Percentiles rank a stretch among this genome's conserved stretches.
phyloP scores from a whole-genome alignment of 257 asterid genomes.

The Solanum appendiculatum region DNA sequence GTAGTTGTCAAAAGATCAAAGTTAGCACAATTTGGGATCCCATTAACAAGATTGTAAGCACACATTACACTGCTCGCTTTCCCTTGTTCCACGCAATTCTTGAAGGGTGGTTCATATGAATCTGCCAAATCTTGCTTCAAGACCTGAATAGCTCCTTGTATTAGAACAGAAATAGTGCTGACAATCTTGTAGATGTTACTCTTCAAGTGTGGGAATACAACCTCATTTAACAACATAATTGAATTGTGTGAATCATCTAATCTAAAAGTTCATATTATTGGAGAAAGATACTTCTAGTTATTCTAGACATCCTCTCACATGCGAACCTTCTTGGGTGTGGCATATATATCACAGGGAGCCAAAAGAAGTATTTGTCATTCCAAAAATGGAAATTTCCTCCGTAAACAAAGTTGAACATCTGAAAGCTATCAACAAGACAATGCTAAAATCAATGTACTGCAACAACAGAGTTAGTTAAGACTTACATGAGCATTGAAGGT shows the following conservation, averaged over 20 bases:
- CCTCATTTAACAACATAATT: not conserved
- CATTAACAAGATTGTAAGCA: constrained; percentile 50
- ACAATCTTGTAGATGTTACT: not conserved
- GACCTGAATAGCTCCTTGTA: constrained; percentile 23
- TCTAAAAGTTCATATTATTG: not conserved
- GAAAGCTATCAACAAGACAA: not conserved
- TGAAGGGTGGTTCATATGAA: constrained; percentile 65
- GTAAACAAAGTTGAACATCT: not conserved
- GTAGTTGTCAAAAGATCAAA: constrained; percentile 31
- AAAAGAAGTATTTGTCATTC: not conserved
- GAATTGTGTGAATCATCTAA: not conserved
- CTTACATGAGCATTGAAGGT: constrained; percentile 48
- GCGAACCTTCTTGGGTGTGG: not conserved
- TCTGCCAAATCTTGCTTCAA: constrained; percentile 63
- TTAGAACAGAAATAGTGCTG: not conserved
- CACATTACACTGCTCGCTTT: constrained; percentile 36
- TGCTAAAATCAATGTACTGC: not conserved
- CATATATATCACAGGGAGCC: not conserved
- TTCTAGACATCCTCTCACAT: not conserved
- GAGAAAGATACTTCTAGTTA: not conserved
- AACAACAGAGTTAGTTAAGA: not conserved
- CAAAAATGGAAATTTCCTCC: not conserved
- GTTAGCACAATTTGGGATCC: constrained; percentile 65
- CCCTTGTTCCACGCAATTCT: constrained; percentile 50
- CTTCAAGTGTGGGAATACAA: not conserved